Evolutionary conservation across 2,329 filamentous ascomycete genomes (phyloP), one percentile per base, ranked within the genome.

Genomic region (Cladosporium sp.): DNA sequence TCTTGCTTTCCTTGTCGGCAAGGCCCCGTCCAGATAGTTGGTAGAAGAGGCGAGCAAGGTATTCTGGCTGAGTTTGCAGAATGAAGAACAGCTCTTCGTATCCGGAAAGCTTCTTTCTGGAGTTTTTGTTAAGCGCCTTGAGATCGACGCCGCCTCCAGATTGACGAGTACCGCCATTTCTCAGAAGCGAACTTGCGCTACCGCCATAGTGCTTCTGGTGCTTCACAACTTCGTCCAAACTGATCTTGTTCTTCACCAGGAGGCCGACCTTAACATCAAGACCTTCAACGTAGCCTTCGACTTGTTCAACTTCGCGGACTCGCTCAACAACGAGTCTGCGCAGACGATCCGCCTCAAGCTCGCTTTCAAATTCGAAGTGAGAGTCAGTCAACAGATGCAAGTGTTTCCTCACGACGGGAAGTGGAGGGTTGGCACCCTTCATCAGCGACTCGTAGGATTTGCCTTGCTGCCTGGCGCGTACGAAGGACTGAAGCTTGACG

Each of bases 221-320:
- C 73, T 93, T 92, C 65, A 99, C 92, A 32, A 99, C 95, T 80
- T 99, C 96, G 75, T 99, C 95, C 4, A 99, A 85, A 0, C 95
- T 98, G 74, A 99, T 99, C 80, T 99, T 99, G 86, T 99, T 99
- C 85, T 98, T 98, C 74, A 99, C 95, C 21, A 99, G 85, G 3
- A 99, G 86, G 1, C 95, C 95, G 77, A 99, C 99, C 82, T 99
- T 99, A 83, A 99, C 97, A 76, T 99, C 96, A 41, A 99, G 86
- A 77, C 99, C 95, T 73, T 97, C 93, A 71, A 99, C 97, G 75
- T 99, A 99, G 77, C 97, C 93, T 80, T 99, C 95, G 47, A 96
- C 88, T 83, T 96, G 89, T 80, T 99, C 95, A 74, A 99, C 99
- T 73, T 97, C 93, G 58, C 94, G 90, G 11, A 99, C 95, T 76